Evolutionary conservation across 2,329 filamentous ascomycete species (phyloP).

Genomic region (Diplocarpon rosae): DNA sequence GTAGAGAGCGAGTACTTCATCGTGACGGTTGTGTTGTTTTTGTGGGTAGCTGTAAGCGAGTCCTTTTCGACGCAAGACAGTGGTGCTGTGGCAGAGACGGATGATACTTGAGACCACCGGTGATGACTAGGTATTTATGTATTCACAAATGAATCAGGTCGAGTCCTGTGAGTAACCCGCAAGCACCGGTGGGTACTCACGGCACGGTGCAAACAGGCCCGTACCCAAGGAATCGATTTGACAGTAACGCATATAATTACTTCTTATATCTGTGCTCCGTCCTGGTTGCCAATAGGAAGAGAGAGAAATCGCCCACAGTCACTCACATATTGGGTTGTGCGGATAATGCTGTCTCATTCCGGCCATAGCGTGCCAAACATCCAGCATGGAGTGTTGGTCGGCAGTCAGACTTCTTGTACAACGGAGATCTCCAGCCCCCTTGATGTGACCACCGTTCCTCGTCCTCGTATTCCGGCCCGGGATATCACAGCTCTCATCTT

Average conservation of each 20-base stretch:
- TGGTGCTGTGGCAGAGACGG: not conserved
- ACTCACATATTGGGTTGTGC: not conserved
- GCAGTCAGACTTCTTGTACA: no score
- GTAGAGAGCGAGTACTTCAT: constrained; percentile 19
- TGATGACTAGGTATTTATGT: constrained; percentile 4
- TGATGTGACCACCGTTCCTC: no score
- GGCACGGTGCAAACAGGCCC: not conserved
- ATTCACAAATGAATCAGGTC: not conserved
- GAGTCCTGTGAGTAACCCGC: no score
- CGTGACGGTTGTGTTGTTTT: constrained; percentile 3
- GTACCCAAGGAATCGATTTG: constrained; percentile 4
- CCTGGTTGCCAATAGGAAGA: not conserved
- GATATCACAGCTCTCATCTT: no score
- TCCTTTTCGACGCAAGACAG: constrained; percentile 1
- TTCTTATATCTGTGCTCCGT: constrained; percentile 5
- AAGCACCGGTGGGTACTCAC: not conserved
- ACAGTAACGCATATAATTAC: constrained; percentile 1
- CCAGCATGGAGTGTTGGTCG: not conserved
- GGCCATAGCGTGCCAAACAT: not conserved
- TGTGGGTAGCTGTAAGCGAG: constrained; percentile 11
- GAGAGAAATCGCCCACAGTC: not conserved
- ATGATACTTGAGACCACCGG: not conserved
- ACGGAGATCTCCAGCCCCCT: no score
- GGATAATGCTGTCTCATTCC: constrained; percentile 2
- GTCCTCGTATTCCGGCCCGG: no score